Percentiles rank a stretch among this genome's conserved stretches.
These are phyloP conservation scores for Penicillium sp. DNA, from an alignment of 2,329 filamentous ascomycete genomes.

Conservation along the genomic window DNA sequence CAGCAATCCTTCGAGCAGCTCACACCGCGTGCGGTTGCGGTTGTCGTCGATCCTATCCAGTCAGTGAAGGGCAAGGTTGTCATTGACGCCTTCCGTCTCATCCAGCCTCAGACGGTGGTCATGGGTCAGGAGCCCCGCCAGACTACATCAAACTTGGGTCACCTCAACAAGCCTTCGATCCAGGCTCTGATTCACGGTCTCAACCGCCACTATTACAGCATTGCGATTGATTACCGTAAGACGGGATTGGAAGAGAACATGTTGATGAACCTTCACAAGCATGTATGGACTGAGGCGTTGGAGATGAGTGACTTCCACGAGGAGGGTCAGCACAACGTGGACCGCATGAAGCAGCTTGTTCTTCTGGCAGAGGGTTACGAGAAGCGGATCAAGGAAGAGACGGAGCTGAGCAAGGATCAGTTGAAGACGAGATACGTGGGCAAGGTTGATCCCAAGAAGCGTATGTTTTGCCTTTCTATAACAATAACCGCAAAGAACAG, in stretches of 20 bases:
- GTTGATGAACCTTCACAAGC: slow-evolving; percentile 99
- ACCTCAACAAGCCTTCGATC: slow-evolving; percentile 99
- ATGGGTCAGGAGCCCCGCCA: slow-evolving; percentile 97
- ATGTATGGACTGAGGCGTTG: slow-evolving; percentile 96
- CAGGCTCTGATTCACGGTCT: slow-evolving; percentile 97
- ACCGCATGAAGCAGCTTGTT: slow-evolving; percentile 83
- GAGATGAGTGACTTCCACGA: slow-evolving; percentile 94
- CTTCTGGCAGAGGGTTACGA: slow-evolving; percentile 92
- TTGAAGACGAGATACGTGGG: slow-evolving; percentile 98
- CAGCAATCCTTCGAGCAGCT: slow-evolving; percentile 99
- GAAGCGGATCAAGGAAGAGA: slow-evolving; percentile 98
- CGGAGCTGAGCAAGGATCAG: slow-evolving; percentile 93
- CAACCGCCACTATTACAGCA: slow-evolving; percentile 99
- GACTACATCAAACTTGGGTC: slow-evolving; percentile 95
- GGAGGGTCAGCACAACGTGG: slow-evolving; percentile 82
- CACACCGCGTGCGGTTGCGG: slow-evolving; percentile 91
- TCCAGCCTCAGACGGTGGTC: slow-evolving; percentile 96
- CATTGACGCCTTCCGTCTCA: slow-evolving; percentile 97
- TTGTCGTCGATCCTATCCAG: slow-evolving; percentile 97
- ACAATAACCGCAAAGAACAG: neutral
- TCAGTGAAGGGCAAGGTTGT: slow-evolving; percentile 99
- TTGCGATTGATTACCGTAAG: slow-evolving; percentile 97
- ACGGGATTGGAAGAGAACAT: slow-evolving; percentile 98
- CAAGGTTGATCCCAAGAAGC: slow-evolving; percentile 99
- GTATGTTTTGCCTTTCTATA: slow-evolving; percentile 44